These are phyloP conservation scores for Ophiostoma himal-ulmi DNA, from an alignment of 2,329 filamentous ascomycete species.

Conservation along the genomic window DNA sequence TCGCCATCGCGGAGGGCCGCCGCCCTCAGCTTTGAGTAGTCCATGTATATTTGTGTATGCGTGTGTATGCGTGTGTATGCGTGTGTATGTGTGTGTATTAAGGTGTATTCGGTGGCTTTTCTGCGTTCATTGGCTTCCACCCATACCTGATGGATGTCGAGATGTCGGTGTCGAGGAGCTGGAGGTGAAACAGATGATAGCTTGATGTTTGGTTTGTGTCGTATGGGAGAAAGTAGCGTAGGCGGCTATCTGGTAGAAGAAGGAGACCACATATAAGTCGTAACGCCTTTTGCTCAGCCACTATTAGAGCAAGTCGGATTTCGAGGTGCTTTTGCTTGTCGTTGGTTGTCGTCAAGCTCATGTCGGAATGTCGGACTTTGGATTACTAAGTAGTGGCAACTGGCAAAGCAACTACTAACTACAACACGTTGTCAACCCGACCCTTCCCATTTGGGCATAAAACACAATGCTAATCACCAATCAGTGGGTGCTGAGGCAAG, in stretches of 20 bases:
- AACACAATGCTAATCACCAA: not conserved
- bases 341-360: not conserved
- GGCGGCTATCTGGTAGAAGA: too few relatives aligned
- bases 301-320: not conserved
- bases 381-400: not conserved
- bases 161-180: not conserved
- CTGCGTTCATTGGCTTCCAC: not conserved
- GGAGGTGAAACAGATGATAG: not conserved
- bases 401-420: not conserved
- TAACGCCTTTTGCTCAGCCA: too few relatives aligned
- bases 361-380: not conserved
- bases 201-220: not conserved
- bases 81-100: not conserved
- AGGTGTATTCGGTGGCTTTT: not conserved
- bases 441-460: not conserved
- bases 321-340: not conserved
- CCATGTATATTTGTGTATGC: conserved; percentile 46
- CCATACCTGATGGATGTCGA: not conserved
- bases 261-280: too few relatives aligned
- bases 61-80: not conserved
- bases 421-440: not conserved
- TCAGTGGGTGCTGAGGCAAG: not conserved
- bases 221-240: not conserved
- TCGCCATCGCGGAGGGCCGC: conserved; percentile 79
- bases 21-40: conserved; percentile 72